Evolutionary conservation across 192 early-diverging fungal species (phyloP), one percentile per base, ranked within the genome.

Genomic region (Backusella westeae): DNA sequence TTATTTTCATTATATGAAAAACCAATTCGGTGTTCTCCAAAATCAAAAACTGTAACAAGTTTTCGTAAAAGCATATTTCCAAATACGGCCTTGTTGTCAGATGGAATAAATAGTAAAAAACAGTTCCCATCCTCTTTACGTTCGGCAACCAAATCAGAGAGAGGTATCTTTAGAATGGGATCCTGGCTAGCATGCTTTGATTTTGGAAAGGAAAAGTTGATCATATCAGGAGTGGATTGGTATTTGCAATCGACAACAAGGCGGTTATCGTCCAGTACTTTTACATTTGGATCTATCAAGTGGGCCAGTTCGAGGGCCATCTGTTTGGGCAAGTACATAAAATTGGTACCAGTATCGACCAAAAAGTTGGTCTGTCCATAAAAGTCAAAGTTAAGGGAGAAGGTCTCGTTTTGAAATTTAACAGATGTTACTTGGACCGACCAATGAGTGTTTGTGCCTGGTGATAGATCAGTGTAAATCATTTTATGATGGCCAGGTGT

Each of bases 331-430:
- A 79, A 34, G 21, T 79, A 79, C 46, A 79, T 79, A 42, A 73
- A 79, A 23, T 79, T 79, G 15, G 67, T 75, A 4, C 78, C 78
- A 10, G 78, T 70, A 21, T 79, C 78, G 8, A 79, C 36, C 32
- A 46, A 21, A 21, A 74, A 79, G 6, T 67, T 21, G 5, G 65
- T 73, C 4, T 23, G n/a, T 17, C 23, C 23, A 53, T 7, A 65
- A 23, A 79, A 79, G 6, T 44, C 34, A 41, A 74, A 74, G 36
- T 74, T 59, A 2, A 70, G 19, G 10, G 17, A 23, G 5, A 44
- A 65, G 8, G 72, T 79, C 12, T 44, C n/a, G 29, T 79, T 79
- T 6, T 74, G 6, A 34, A 74, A 75, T 23, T 74, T 49, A 14
- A 79, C 59, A 39, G 73, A 68, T 38, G 59, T 19, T 7, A 79